phyloP scores from a whole-genome alignment of 768 basidiomycete genomes.

The Tylopilus rubrobrunneus region DNA sequence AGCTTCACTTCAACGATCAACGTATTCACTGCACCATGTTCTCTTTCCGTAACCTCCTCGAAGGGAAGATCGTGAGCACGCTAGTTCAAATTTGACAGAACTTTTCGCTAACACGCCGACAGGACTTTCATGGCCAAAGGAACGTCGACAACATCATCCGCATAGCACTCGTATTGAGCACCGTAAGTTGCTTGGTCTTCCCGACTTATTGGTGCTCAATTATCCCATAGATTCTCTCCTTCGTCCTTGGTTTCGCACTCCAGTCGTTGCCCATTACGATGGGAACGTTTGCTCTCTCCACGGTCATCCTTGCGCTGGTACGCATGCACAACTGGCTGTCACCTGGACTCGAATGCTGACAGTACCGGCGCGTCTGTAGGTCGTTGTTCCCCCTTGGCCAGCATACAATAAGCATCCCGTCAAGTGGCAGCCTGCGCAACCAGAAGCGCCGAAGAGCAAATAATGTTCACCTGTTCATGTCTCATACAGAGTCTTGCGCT shows the following conservation, averaged over 20 bases:
- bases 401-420: slow-evolving; percentile 29
- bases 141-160: slow-evolving; percentile 22
- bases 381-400: slow-evolving; percentile 67
- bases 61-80: slow-evolving; percentile 29
- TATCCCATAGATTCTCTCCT: slow-evolving; percentile 26
- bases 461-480: slow-evolving; percentile 7
- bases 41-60: slow-evolving; percentile 23
- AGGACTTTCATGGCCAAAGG: slow-evolving; percentile 33
- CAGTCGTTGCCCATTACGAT: slow-evolving; percentile 25
- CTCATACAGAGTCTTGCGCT: not conserved
- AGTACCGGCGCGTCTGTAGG: slow-evolving; percentile 31
- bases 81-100: accelerated
- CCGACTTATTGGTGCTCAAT: not conserved
- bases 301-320: slow-evolving; percentile 21
- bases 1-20: not conserved
- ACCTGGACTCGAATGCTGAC: not conserved
- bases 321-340: not conserved
- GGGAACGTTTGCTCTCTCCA: slow-evolving; percentile 21
- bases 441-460: slow-evolving; percentile 18
- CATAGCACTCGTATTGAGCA: slow-evolving; percentile 19
- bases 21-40: slow-evolving; percentile 20
- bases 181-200: slow-evolving; percentile 16
- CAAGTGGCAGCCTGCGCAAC: slow-evolving; percentile 23
- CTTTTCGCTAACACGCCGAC: slow-evolving; percentile 2
- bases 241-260: slow-evolving; percentile 27